These are phyloP conservation scores for Apiospora arundinis DNA, from an alignment of 2,329 filamentous ascomycete genomes.

Conservation along the genomic window DNA sequence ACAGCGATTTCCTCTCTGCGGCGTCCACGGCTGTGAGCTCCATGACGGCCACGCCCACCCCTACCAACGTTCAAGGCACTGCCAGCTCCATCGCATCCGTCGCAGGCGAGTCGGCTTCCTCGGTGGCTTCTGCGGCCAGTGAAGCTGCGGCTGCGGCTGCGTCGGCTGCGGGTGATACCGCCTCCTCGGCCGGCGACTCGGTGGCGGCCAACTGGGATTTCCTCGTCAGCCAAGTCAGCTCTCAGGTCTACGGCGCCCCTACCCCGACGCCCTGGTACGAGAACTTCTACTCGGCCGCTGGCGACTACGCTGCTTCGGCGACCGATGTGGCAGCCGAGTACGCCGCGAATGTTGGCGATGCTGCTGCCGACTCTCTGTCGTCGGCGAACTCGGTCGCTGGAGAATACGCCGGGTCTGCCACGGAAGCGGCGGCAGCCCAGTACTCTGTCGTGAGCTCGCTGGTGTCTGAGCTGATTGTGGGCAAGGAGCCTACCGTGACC, in stretches of 20 bases:
- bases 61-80: constrained; percentile 58
- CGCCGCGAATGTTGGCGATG: constrained; percentile 40
- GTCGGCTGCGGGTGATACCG: constrained; percentile 53
- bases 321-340: constrained; percentile 50
- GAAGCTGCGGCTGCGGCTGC: constrained; percentile 57
- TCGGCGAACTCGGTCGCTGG: constrained; percentile 45
- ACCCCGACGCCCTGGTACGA: constrained; percentile 64
- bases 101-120: constrained; percentile 53
- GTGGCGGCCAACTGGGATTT: constrained; percentile 64
- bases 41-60: constrained; percentile 64
- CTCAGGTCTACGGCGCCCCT: constrained; percentile 73
- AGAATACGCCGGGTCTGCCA: constrained; percentile 32
- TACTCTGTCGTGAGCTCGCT: constrained; percentile 75
- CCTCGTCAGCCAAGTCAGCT: constrained; percentile 69
- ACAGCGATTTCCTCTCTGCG: constrained; percentile 75
- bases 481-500: constrained; percentile 81
- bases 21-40: constrained; percentile 73
- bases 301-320: constrained; percentile 64
- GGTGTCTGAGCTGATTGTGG: constrained; percentile 76
- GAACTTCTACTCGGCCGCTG: constrained; percentile 49
- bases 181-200: constrained; percentile 45
- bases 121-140: constrained; percentile 50
- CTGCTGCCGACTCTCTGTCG: constrained; percentile 36
- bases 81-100: constrained; percentile 53
- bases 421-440: constrained; percentile 57